Percentiles rank a stretch among this genome's conserved stretches.
These are phyloP conservation scores for Pyrus hybrid DNA, from an alignment of 331 rosid genomes.

Conservation along the genomic window DNA sequence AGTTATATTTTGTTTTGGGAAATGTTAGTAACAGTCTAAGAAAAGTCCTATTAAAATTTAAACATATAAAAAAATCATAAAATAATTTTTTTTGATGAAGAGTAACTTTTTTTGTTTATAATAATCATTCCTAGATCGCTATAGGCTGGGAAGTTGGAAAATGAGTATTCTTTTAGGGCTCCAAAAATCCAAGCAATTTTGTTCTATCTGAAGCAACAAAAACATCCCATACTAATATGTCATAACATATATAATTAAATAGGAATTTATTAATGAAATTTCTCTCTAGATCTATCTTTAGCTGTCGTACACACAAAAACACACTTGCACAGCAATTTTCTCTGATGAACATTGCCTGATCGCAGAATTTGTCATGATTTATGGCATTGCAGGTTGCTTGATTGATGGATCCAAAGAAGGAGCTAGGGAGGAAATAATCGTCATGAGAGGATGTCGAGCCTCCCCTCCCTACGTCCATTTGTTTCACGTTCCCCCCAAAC, in stretches of 20 bases:
- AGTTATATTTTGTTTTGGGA: not conserved
- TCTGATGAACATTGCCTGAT: not conserved
- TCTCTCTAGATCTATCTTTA: not conserved
- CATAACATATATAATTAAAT: too few relatives aligned
- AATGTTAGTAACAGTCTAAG: not conserved
- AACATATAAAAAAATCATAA: not conserved
- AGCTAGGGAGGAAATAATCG: not conserved
- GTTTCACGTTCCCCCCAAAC: not conserved
- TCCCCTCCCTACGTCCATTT: not conserved
- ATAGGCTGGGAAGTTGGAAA: constrained; percentile 1
- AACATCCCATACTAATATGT: not conserved
- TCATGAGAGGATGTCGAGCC: constrained; percentile 5
- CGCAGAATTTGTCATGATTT: not conserved
- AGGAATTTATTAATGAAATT: too few relatives aligned
- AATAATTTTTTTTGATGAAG: too few relatives aligned
- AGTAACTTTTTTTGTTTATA: not conserved
- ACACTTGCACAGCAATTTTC: not conserved
- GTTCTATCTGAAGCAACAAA: not conserved
- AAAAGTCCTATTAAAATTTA: not conserved
- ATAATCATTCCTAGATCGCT: not conserved
- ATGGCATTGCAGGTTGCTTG: not conserved
- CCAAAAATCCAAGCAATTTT: not conserved
- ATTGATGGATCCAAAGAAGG: not conserved
- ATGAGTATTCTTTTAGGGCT: not conserved
- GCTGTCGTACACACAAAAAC: not conserved